Evolutionary conservation across 1,284 basidiomycete genomes (phyloP), one percentile per base, ranked within the genome.

Genomic region (Ceratobasidium sp.): DNA sequence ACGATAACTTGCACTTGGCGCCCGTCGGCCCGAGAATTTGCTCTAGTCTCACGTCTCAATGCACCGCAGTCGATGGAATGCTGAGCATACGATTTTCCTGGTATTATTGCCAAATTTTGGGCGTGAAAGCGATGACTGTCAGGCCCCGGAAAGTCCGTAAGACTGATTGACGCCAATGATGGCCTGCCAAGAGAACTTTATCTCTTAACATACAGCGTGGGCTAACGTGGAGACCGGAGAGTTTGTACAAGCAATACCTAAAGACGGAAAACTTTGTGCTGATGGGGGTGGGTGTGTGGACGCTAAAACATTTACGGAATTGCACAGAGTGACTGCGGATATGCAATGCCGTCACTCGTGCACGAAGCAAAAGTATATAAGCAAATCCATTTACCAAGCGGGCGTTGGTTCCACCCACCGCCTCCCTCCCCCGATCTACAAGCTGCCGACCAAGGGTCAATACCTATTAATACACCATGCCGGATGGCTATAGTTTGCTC

Each of bases 401-500:
- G 19, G 19, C 43, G 39, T 14, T 19, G 46, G 19, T 48, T 19
- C 29, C 53, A 54, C 53, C n/a, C 29, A 16, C 61, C n/a, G 3
- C 29, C 19, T 22, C 61, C 39, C 39, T 11, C 39, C 39, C 27
- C n/a, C 59, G 22, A 62, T 62, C 39, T 29, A 41, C 59, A 39
- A 43, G 9, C 39, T 19, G 22, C 22, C 49, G 49, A 51, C 64
- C 27, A 54, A 54, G 31, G n/a, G 37, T 9, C 29, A 54, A 48
- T 16, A 48, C 46, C 46, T 27, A 54, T 54, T 56, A 27, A 58
- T 71, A 54, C 39, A 34, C 27, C n/a, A 27, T 54, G 53, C 29
- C 53, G 24, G 24, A 51, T 22, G 69, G 46, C 8, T 72, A 72
- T 19, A 39, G 7, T n/a, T 24, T 72, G 31, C 29, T 72, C 29